phyloP scores from a whole-genome alignment of 768 basidiomycete species.

The Rickenella mellea region DNA sequence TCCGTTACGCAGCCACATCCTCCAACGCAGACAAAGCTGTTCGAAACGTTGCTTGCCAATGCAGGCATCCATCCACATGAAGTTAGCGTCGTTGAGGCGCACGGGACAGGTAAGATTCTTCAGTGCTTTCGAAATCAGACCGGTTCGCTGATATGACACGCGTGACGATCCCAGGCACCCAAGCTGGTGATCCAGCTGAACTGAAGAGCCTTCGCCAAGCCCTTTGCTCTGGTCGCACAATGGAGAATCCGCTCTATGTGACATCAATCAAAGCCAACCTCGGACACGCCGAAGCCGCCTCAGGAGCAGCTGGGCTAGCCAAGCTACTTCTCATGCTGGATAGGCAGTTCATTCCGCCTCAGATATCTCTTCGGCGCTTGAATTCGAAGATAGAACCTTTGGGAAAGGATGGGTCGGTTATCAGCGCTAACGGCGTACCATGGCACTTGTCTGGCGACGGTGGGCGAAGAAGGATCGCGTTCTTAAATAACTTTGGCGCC shows the following conservation, averaged over 20 bases:
- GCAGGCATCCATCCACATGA: slow-evolving; percentile 34
- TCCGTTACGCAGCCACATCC: slow-evolving; percentile 71
- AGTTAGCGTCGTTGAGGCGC: slow-evolving; percentile 61
- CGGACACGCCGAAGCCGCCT: slow-evolving; percentile 69
- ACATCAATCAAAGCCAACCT: slow-evolving; percentile 68
- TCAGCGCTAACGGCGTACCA: slow-evolving; percentile 19
- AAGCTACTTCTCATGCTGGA: slow-evolving; percentile 65
- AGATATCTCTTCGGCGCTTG: slow-evolving; percentile 45
- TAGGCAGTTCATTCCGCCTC: slow-evolving; percentile 44
- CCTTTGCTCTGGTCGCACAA: slow-evolving; percentile 29
- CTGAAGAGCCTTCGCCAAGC: slow-evolving; percentile 51
- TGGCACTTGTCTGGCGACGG: slow-evolving; percentile 15
- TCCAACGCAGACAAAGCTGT: slow-evolving; percentile 50
- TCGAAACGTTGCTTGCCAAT: slow-evolving; percentile 34
- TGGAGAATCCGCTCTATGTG: slow-evolving; percentile 47
- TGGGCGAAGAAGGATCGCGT: slow-evolving; percentile 40
- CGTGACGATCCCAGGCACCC: no score
- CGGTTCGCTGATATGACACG: no score
- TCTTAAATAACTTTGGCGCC: slow-evolving; percentile 72
- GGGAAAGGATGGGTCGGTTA: slow-evolving; percentile 36
- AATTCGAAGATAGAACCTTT: slow-evolving; percentile 48
- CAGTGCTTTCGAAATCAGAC: no score
- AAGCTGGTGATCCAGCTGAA: slow-evolving; percentile 62
- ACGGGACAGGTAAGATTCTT: no score
- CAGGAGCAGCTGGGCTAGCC: slow-evolving; percentile 60